A percentile compares a stretch with the other conserved stretches of the same genome.
These are phyloP conservation scores for Nigrospora sphaerica DNA, from an alignment of 2,329 filamentous ascomycete species.

Conservation along the genomic window DNA sequence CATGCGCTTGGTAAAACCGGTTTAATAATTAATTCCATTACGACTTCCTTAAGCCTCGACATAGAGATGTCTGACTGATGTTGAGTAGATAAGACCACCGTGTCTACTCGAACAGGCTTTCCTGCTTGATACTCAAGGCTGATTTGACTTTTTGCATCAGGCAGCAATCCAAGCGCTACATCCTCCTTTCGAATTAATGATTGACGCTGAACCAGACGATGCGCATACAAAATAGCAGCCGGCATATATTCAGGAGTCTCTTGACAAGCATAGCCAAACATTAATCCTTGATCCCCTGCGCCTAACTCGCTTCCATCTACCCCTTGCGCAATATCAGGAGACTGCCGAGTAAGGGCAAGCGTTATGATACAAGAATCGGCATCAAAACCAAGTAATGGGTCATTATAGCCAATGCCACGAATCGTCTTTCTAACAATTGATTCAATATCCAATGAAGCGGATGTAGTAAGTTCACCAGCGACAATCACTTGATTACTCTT, in stretches of 20 bases:
- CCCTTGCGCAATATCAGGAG: slow-evolving; percentile 96
- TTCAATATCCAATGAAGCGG: slow-evolving; percentile 93
- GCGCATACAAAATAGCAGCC: slow-evolving; percentile 85
- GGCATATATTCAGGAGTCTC: slow-evolving; percentile 97
- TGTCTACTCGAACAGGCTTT: slow-evolving; percentile 87
- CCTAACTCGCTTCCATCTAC: slow-evolving; percentile 97
- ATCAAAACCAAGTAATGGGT: slow-evolving; percentile 96
- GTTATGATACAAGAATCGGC: slow-evolving; percentile 99
- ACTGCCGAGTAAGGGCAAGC: slow-evolving; percentile 98
- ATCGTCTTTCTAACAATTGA: slow-evolving; percentile 90
- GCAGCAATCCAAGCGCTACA: slow-evolving; percentile 84
- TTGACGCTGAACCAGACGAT: slow-evolving; percentile 97
- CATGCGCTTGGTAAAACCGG: slow-evolving; percentile 87
- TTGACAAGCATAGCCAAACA: slow-evolving; percentile 99
- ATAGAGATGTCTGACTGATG: slow-evolving; percentile 84
- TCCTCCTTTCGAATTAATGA: slow-evolving; percentile 81
- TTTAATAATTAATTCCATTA: slow-evolving; percentile 96
- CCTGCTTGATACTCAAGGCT: slow-evolving; percentile 98
- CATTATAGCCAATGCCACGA: slow-evolving; percentile 98
- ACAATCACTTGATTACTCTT: slow-evolving; percentile 99
- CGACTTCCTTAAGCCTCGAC: slow-evolving; percentile 86
- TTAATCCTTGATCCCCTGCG: slow-evolving; percentile 99
- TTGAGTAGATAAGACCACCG: slow-evolving; percentile 93
- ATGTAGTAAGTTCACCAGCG: slow-evolving; percentile 97
- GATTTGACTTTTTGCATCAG: slow-evolving; percentile 99